Base-by-base conservation (phyloP, 2,329 filamentous ascomycete genomes). In the Microcyclospora tardicrescens region DNA sequence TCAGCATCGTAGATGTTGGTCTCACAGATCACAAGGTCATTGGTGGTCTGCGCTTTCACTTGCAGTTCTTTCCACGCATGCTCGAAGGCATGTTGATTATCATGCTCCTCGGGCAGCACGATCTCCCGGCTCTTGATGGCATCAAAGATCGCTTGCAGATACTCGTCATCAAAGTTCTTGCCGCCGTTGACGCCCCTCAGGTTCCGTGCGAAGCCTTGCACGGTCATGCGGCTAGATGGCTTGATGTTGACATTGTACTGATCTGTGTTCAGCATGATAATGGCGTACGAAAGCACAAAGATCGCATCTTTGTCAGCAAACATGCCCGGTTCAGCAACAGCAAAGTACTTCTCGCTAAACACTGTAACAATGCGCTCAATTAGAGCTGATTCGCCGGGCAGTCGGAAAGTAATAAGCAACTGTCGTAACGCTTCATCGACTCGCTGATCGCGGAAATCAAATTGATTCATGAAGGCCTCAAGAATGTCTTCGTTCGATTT, bases 231-330 rank as follows among this genome's bases (percentile, higher is more conserved):
- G 54, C 81, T 83, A 50, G 77, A 68, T 2, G 71, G 62, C 51
- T 76, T 86, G 45, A 96, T 62, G 50, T 95, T 96, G 0, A 86
- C 87, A 54, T 93, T 98, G 60, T 96, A 91, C 53, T 93, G 82
- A 56, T 98, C 91, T 1, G 89, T 95, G 56, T 98, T 98, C 40
- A 98, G 68, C 76, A 98, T 86, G 59, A 98, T 94, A 53, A 95
- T 93, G 29, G 87, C 91, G 57, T 98, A 98, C 0, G 84, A 89
- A 37, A 98, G 68, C 35, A 98, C 77, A 54, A 84, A 98, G 15
- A 91, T 79, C 6, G 86, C 78, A 58, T 98, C 91, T 51, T 84
- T 81, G 54, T 93, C 79, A 6, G 79, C 81, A 45, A 96, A 78
- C 15, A 79, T 81, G 38, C 81, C 74, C 0, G 83, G 80, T 16